phyloP scores from a whole-genome alignment of 148 eudicot species.

The Mesembryanthemum crystallinum region DNA sequence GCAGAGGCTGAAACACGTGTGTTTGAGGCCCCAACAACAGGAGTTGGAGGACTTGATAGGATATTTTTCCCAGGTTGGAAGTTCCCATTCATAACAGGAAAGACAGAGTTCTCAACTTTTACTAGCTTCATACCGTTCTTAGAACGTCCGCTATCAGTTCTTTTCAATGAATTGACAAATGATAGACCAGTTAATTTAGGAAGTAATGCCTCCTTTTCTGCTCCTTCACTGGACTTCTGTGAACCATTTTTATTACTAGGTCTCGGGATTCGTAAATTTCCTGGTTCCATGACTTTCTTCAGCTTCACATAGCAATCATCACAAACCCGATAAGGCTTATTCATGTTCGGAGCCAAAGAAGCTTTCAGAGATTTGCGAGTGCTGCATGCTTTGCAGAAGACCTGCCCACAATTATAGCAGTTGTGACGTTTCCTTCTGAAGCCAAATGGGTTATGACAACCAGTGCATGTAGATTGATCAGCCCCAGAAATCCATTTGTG shows the following conservation, averaged over 20 bases:
- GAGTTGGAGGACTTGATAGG: slow-evolving; percentile 35
- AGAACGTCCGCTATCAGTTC: slow-evolving; percentile 39
- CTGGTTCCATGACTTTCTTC: slow-evolving; percentile 51
- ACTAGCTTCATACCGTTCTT: slow-evolving; percentile 33
- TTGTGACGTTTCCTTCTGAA: slow-evolving; percentile 88
- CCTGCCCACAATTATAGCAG: slow-evolving; percentile 92
- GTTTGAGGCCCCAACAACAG: slow-evolving; percentile 37
- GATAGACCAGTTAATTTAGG: slow-evolving; percentile 45
- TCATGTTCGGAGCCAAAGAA: slow-evolving; percentile 75
- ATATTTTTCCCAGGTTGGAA: slow-evolving; percentile 39
- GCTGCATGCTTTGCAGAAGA: slow-evolving; percentile 83
- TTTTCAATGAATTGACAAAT: slow-evolving; percentile 47
- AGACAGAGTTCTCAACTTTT: slow-evolving; percentile 32
- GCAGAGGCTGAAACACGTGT: slow-evolving; percentile 52
- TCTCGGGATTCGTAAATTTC: slow-evolving; percentile 42
- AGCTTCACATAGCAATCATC: slow-evolving; percentile 77
- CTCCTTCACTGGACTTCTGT: slow-evolving; percentile 41
- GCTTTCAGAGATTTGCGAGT: slow-evolving; percentile 73
- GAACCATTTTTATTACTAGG: slow-evolving; percentile 40
- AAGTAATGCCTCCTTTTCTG: slow-evolving; percentile 44
- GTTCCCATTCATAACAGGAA: slow-evolving; percentile 37
- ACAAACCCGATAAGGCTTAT: slow-evolving; percentile 85
- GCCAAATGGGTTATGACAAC: slow-evolving; percentile 69
- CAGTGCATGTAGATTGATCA: slow-evolving; percentile 72
- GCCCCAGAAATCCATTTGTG: slow-evolving; percentile 67